Base-by-base conservation (phyloP, 176 grass and related monocot genomes). In the Cocos nucifera region DNA sequence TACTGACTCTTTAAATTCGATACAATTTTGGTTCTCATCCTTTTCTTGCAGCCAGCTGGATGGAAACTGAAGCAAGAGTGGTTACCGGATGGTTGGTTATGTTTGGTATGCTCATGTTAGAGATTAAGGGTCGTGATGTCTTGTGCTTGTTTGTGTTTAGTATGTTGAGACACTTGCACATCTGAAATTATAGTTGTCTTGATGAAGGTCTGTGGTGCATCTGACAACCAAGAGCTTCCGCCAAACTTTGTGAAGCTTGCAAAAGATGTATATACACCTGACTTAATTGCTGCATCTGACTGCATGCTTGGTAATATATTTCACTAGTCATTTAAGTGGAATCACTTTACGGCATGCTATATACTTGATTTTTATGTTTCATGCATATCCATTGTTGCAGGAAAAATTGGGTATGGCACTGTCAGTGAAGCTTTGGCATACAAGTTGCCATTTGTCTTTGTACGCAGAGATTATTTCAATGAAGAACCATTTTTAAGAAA, bases 321-420 rank as follows among this genome's bases (percentile, higher is more conserved):
- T 32, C 58, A 63, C 17, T 65, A 65, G 61, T 19, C 54, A 22
- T 12, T 9, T 21, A 61, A 24, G 32, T 28, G 62, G 52, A 53
- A 44, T 44, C 35, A 44, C 6, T 44, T 44, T 44, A 14, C 35
- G 2, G 10, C 9, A 3, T 44, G 10, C 35, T 44, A 44, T 44
- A 12, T 44, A 44, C 35, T 51, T 35, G 50, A 53, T 57, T 76
- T 19, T 5, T 70, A 56, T 68, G n/a, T 39, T 44, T 68, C 19
- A 17, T 27, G 20, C 21, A 21, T 16, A 21, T 14, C 53, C 63
- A 19, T 53, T n/a, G 35, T 73, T 80, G 4, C 63, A 97, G 92
- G 92, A 15, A 97, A 97, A 88, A 97, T 91, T 78, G 87, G 93
- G 66, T 97, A 97, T 76, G 93, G 93, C 25, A 97, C 87, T 1